Conservation (phyloP, 148 eudicot genomes). For the Camellia lanceoleosa region DNA sequence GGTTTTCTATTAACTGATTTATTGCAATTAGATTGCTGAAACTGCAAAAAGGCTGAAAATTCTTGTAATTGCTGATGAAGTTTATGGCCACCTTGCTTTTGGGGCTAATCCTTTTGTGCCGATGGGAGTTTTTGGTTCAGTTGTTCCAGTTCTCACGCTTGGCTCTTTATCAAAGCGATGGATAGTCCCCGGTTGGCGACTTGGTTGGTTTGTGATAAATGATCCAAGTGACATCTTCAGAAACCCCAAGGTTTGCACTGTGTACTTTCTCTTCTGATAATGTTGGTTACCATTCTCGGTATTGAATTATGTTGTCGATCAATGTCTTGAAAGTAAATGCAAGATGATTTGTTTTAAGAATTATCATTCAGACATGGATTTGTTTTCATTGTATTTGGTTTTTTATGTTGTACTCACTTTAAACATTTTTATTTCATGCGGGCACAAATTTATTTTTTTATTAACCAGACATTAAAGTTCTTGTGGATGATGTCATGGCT, state of each 20-base stretch:
- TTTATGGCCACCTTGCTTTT: conserved; percentile 91
- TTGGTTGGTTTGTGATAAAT: conserved; percentile 85
- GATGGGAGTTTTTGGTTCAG: conserved; percentile 81
- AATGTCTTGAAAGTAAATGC: too few species aligned
- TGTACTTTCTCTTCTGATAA: too few species aligned
- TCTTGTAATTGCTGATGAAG: conserved; percentile 89
- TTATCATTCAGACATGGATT: too few species aligned
- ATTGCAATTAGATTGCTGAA: conserved; percentile 67
- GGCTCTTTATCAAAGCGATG: conserved; percentile 93
- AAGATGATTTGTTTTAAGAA: too few species aligned
- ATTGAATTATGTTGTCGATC: too few species aligned
- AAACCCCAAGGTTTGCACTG: conserved; percentile 55
- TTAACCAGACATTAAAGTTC: too few species aligned
- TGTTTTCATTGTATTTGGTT: too few species aligned
- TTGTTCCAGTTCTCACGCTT: conserved; percentile 76
- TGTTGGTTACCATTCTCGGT: too few species aligned
- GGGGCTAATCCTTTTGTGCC: conserved; percentile 81
- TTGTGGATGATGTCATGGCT: too few species aligned
- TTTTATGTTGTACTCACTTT: too few species aligned
- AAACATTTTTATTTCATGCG: too few species aligned
- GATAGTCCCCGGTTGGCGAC: conserved; percentile 98
- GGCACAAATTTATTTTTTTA: not conserved
- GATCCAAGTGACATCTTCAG: conserved; percentile 66
- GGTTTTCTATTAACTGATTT: not conserved
- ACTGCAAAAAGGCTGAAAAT: conserved; percentile 71